Percentiles rank a stretch among this genome's conserved stretches.
Conservation (phyloP, 177 flowering plant genomes). For the Telopea speciosissima region DNA sequence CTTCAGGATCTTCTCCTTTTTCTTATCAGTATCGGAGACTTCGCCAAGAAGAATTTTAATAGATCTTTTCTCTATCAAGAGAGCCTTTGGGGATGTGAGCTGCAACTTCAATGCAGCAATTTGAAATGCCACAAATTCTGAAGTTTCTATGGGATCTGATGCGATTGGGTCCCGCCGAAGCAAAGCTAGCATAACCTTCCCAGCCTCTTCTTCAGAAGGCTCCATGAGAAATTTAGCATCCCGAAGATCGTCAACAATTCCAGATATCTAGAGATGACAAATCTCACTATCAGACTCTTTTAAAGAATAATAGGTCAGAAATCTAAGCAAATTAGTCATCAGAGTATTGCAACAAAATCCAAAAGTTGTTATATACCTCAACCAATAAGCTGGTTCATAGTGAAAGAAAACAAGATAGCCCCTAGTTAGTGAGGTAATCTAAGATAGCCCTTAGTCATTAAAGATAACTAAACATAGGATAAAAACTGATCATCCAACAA, state of each 20-base stretch:
- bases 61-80: conserved; percentile 65
- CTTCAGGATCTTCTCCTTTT: conserved; percentile 43
- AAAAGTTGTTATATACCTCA: not conserved
- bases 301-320: conserved; percentile 7
- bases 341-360: conserved; percentile 18
- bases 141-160: conserved; percentile 29
- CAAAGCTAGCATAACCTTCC: conserved; percentile 44
- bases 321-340: not conserved
- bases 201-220: conserved; percentile 66
- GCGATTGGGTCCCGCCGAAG: conserved; percentile 27
- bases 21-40: conserved; percentile 32
- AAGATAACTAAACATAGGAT: conserved; percentile 12
- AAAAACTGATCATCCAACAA: too few species aligned
- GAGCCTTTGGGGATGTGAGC: conserved; percentile 50
- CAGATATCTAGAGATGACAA: conserved; percentile 48
- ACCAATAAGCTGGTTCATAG: not conserved
- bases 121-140: conserved; percentile 44
- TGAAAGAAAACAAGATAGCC: not conserved
- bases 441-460: not conserved
- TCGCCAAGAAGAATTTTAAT: conserved; percentile 49
- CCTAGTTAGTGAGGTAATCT: too few species aligned
- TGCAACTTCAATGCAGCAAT: conserved; percentile 42
- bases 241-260: conserved; percentile 47
- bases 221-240: conserved; percentile 39
- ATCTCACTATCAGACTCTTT: conserved; percentile 12